Base-by-base conservation (phyloP, 805 yeast species). In the Brettanomyces nanus region DNA sequence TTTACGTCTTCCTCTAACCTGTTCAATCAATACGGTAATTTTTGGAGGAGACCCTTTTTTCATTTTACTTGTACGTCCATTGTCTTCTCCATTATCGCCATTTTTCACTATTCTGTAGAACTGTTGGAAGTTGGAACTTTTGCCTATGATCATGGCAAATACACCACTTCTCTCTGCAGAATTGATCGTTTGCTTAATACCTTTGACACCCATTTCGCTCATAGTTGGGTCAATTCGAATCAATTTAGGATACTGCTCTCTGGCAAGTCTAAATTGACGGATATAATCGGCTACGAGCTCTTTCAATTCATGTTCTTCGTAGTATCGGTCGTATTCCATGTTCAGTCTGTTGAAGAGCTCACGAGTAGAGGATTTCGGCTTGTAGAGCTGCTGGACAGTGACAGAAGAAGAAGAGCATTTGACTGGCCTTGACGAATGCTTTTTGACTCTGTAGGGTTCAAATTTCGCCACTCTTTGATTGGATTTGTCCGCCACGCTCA, bases 1-100 rank as follows among this genome's bases (percentile, higher is more conserved):
- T 54, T 87, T 90, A 38, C 94, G 69, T 1, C 97, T 95, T 42
- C 82, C 77, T 47, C 84, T 82, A 44, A 75, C 73, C 53, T 85
- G 92, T 7, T 87, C 79, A 10, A 77, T 61, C 7, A 75, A 58
- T 11, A 92, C 71, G 28, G 68, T 61, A 28, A 90, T 70, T 31
- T 65, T 70, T 7, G 95, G 95, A 1, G 79, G 65, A 1, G 62
- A 58, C 2, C 97, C 97, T 45, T 69, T 83, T 21, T 58, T 53
- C 31, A 41, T 45, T 14, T 55, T 48, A 35, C 51, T 38, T 37
- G 43, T 40, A 36, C 37, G 20, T 4, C 38, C 17, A 33, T 43
- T 46, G 13, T 33, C 23, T 21, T 45, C 42, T 1, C 62, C 64
- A 37, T n/a, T 25, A 31, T 41, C 44, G 3, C 40, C 31, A 10